Percentiles rank a stretch among this genome's conserved stretches.
phyloP scores from a whole-genome alignment of 495 filamentous ascomycete species.

The Tricharina praecox region DNA sequence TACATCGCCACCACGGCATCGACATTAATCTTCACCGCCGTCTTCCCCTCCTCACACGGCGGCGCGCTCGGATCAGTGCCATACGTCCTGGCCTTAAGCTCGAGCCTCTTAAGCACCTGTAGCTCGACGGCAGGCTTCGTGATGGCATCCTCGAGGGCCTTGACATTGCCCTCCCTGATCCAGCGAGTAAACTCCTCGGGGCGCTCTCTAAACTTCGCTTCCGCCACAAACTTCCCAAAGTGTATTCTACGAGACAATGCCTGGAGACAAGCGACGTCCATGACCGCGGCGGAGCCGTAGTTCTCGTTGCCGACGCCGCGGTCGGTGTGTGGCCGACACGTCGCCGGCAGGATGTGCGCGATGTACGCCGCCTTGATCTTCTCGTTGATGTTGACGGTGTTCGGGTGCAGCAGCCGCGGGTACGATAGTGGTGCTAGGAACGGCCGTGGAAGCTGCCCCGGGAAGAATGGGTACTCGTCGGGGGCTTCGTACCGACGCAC shows the following conservation, averaged over 20 bases:
- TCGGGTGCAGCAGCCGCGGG: slow-evolving; percentile 78
- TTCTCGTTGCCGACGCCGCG: slow-evolving; percentile 80
- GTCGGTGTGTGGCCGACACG: slow-evolving; percentile 56
- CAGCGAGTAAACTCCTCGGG: slow-evolving; percentile 59
- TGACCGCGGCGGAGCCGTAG: slow-evolving; percentile 82
- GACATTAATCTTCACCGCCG: slow-evolving; percentile 60
- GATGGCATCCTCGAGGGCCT: slow-evolving; percentile 74
- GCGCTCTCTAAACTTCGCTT: slow-evolving; percentile 87
- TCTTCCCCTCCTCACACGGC: slow-evolving; percentile 21
- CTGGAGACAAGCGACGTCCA: slow-evolving; percentile 81
- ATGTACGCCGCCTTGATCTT: slow-evolving; percentile 76
- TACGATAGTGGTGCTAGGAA: slow-evolving; percentile 79
- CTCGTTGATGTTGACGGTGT: slow-evolving; percentile 80
- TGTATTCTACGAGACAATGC: slow-evolving; percentile 83
- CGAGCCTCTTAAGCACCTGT: slow-evolving; percentile 74
- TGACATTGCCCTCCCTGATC: slow-evolving; percentile 61
- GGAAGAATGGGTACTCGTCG: slow-evolving; percentile 97
- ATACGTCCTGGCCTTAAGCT: slow-evolving; percentile 86
- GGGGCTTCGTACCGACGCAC: slow-evolving; percentile 90
- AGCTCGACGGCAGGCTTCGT: slow-evolving; percentile 78
- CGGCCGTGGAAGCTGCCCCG: slow-evolving; percentile 57
- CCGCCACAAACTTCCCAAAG: slow-evolving; percentile 97
- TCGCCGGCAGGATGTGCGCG: slow-evolving; percentile 59
- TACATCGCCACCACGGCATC: slow-evolving; percentile 93
- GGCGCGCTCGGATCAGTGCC: slow-evolving; percentile 62